Base-by-base conservation (phyloP, 768 basidiomycete genomes). In the Tricholoma matsutake region DNA sequence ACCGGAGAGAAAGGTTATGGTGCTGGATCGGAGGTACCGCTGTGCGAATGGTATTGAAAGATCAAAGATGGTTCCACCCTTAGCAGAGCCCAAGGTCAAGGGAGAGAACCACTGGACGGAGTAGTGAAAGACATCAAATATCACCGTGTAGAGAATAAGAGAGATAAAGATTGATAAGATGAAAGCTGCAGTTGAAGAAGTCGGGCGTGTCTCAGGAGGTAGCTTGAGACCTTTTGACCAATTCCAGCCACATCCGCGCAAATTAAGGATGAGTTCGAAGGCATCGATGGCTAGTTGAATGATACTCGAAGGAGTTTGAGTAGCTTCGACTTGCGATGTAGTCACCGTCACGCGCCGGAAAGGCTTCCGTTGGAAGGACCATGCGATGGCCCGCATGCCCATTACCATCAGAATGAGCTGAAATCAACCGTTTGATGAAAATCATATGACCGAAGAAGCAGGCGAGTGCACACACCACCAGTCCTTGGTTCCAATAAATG, bases 241-340 rank as follows among this genome's bases (percentile, higher is more conserved):
- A 45, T 81, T 73, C 87, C 87, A 89, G 13, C 84, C 86, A 51
- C 76, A 67, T 6, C 87, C 88, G 16, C 88, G 84, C 13, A 83
- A 64, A 61, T 80, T 85, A 64, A 72, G 74, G 25, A 62, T 63
- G 18, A 89, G 76, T 57, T 88, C 86, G 13, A 79, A 63, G 1
- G 81, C 79, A 58, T 89, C 80, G 45, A 69, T 61, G 5, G 67
- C 56, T 4, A 74, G 61, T 55, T 68, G 55, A 32, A 54, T 55
- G 25, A 29, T 18, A 52, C n/a, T 34, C 57, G 60, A 29, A 22
- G 61, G 32, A 59, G 68, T 60, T 47, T 45, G 54, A 13, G 25
- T 8, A 49, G 54, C 32, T 20, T 28, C 63, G 22, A 63, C 58
- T 11, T 67, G 45, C 32, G 61, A 57, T 14, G 63, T 58, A 34